Evolutionary conservation across 2,329 filamentous ascomycete species (phyloP).

Genomic region (Periconia sp.): DNA sequence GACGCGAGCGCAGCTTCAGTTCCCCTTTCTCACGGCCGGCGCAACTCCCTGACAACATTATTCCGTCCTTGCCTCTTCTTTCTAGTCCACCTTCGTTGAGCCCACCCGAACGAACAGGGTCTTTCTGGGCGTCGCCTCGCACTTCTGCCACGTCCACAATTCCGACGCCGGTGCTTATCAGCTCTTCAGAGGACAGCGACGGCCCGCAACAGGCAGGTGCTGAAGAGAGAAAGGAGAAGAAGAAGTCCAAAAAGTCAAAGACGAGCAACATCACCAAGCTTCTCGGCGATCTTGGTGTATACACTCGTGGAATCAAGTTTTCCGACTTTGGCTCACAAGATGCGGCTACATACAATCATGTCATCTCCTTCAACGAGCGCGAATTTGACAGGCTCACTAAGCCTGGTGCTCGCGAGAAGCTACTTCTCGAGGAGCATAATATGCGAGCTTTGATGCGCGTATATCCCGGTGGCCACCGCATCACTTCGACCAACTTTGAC

Average conservation of each 20-base stretch:
- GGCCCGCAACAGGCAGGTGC: slow-evolving; percentile 61
- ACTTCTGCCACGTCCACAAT: slow-evolving; percentile 63
- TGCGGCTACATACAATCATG: slow-evolving; percentile 88
- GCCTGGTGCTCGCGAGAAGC: slow-evolving; percentile 76
- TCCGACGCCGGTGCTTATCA: slow-evolving; percentile 59
- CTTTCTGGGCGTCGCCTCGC: slow-evolving; percentile 58
- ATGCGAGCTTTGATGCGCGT: slow-evolving; percentile 86
- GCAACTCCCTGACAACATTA: slow-evolving; percentile 62
- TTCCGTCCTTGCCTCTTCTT: slow-evolving; percentile 56
- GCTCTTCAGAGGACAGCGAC: slow-evolving; percentile 81
- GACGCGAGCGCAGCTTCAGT: slow-evolving; percentile 71
- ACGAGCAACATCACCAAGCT: slow-evolving; percentile 84
- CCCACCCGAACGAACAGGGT: slow-evolving; percentile 54
- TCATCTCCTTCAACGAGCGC: slow-evolving; percentile 92
- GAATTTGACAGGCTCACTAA: slow-evolving; percentile 83
- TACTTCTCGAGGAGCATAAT: slow-evolving; percentile 85
- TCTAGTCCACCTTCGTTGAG: slow-evolving; percentile 61
- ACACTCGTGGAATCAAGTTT: slow-evolving; percentile 80
- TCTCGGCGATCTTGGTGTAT: slow-evolving; percentile 85
- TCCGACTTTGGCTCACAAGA: slow-evolving; percentile 77
- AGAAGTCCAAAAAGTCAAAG: slow-evolving; percentile 65
- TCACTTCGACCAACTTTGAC: slow-evolving; percentile 92
- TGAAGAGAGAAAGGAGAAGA: slow-evolving; percentile 61
- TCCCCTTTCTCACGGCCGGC: slow-evolving; percentile 74
- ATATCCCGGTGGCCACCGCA: slow-evolving; percentile 82